Percentiles rank a stretch among this genome's conserved stretches.
These are phyloP conservation scores for Aureobasidium mangrovei DNA, from an alignment of 2,329 filamentous ascomycete genomes.

Conservation along the genomic window DNA sequence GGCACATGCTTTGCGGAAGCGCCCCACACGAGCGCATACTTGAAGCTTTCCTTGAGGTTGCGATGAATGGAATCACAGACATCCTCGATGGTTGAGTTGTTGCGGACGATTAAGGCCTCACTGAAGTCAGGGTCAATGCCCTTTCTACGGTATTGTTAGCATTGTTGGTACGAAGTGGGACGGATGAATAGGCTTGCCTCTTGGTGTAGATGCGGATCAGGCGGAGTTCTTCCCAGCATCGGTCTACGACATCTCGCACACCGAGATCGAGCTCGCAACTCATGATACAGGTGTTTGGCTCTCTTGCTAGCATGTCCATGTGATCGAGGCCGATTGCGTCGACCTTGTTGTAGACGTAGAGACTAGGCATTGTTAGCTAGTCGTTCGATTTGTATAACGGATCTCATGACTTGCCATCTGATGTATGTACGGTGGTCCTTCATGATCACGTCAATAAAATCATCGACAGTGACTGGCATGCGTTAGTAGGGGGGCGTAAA, in stretches of 20 bases:
- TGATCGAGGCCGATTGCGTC: slow-evolving; percentile 90
- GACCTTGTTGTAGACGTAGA: slow-evolving; percentile 99
- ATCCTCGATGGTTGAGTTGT: slow-evolving; percentile 84
- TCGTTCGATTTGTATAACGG: not conserved
- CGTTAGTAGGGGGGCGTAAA: slow-evolving; percentile 13
- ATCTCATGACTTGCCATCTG: slow-evolving; percentile 44
- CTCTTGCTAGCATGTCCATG: slow-evolving; percentile 81
- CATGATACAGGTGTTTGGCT: slow-evolving; percentile 94
- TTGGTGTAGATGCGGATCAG: slow-evolving; percentile 95
- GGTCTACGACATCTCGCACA: slow-evolving; percentile 84
- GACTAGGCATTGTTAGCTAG: slow-evolving; percentile 38
- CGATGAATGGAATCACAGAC: slow-evolving; percentile 94
- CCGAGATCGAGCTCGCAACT: slow-evolving; percentile 92
- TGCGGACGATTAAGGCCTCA: slow-evolving; percentile 88
- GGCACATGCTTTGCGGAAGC: slow-evolving; percentile 91
- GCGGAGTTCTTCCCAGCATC: slow-evolving; percentile 87
- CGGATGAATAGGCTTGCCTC: slow-evolving; percentile 32
- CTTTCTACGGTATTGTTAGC: slow-evolving; percentile 49
- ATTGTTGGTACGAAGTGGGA: not conserved
- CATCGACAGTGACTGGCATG: slow-evolving; percentile 71
- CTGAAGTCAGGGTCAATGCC: slow-evolving; percentile 79
- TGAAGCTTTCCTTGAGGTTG: slow-evolving; percentile 95
- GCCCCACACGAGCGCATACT: slow-evolving; percentile 96
- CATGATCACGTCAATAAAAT: slow-evolving; percentile 99
- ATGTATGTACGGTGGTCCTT: slow-evolving; percentile 98